phyloP scores from a whole-genome alignment of 2,329 filamentous ascomycete species.

The Phialemonium atrogriseum region DNA sequence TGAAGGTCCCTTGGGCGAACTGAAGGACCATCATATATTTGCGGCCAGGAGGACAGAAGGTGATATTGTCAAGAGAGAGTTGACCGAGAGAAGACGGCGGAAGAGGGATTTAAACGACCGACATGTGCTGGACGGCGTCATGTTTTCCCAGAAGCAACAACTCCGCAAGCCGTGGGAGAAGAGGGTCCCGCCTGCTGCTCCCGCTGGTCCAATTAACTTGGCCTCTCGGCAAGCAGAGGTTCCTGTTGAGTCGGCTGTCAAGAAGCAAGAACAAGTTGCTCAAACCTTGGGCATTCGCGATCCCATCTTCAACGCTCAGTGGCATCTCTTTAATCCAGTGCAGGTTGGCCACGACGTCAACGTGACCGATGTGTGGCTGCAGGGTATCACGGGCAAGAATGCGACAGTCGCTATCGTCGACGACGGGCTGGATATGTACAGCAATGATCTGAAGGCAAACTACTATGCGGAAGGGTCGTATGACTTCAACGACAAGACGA shows the following conservation, averaged over 20 bases:
- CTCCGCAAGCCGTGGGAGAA: slow-evolving; percentile 45
- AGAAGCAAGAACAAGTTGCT: slow-evolving; percentile 53
- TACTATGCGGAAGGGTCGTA: slow-evolving; percentile 90
- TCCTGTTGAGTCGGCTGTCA: slow-evolving; percentile 35
- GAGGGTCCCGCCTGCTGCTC: slow-evolving; percentile 34
- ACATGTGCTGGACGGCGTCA: slow-evolving; percentile 64
- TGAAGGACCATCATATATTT: slow-evolving; percentile 80
- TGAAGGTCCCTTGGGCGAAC: slow-evolving; percentile 71
- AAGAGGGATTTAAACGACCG: slow-evolving; percentile 46
- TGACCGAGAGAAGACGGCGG: slow-evolving; percentile 48
- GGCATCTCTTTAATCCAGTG: slow-evolving; percentile 83
- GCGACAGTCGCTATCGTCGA: slow-evolving; percentile 91
- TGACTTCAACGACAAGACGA: slow-evolving; percentile 84
- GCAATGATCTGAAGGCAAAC: slow-evolving; percentile 83
- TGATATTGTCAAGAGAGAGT: slow-evolving; percentile 48
- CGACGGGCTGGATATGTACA: slow-evolving; percentile 93
- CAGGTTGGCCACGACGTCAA: slow-evolving; percentile 88
- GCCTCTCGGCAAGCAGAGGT: slow-evolving; percentile 15
- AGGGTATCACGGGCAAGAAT: slow-evolving; percentile 84
- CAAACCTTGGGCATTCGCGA: slow-evolving; percentile 67
- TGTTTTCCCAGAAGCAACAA: slow-evolving; percentile 68
- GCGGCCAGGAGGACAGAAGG: slow-evolving; percentile 56
- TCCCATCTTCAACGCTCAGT: slow-evolving; percentile 89
- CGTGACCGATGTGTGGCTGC: slow-evolving; percentile 86
- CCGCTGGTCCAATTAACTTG: slow-evolving; percentile 16